Evolutionary conservation across 2,329 filamentous ascomycete genomes (phyloP), one percentile per base, ranked within the genome.

Genomic region (Neocucurbitaria cava): DNA sequence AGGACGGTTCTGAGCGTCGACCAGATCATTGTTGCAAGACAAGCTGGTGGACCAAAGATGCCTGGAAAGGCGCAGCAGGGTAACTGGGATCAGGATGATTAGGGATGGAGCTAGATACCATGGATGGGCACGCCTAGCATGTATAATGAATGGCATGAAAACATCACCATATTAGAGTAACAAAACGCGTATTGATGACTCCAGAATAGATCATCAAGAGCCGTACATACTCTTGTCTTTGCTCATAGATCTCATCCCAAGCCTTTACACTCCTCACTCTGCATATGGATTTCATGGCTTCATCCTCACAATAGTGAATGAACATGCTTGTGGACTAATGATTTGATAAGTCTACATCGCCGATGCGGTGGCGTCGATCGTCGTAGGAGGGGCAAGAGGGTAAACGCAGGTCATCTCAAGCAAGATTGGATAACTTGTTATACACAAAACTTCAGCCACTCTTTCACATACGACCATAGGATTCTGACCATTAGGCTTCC

Each of bases 11-110:
- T 99, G 62, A 96, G 92, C 43, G 95, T 99, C 35, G 95, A 99
- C 78, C 96, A 99, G 81, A 99, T 99, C 73, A 99, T 99, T 74
- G 95, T 99, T 53, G 93, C 96, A 60, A 88, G 94, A 80, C 95
- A 98, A 81, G 95, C 96, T 43, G 95, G 95, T 73, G 95, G 95
- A 33, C 95, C 96, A 20, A 99, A 99, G 85, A 94, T 94, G 52
- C 95, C 95, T 26, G 93, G 90, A 42, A 95, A 92, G 65, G 97
- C 97, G 79, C 70, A 74, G 59, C 68, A 71, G 60, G 89, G 93
- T 41, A 86, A 86, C 72, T 88, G 87, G 87, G 87, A 89, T 75
- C 85, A 89, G 70, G 87, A 89, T 71, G 72, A 72, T 52, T 71
- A 71, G 51, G 47, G 20, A 20, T 38, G 21, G 38, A 13, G 13